Conservation (phyloP, 2,329 filamentous ascomycete species). For the Bretziella fagacearum region DNA sequence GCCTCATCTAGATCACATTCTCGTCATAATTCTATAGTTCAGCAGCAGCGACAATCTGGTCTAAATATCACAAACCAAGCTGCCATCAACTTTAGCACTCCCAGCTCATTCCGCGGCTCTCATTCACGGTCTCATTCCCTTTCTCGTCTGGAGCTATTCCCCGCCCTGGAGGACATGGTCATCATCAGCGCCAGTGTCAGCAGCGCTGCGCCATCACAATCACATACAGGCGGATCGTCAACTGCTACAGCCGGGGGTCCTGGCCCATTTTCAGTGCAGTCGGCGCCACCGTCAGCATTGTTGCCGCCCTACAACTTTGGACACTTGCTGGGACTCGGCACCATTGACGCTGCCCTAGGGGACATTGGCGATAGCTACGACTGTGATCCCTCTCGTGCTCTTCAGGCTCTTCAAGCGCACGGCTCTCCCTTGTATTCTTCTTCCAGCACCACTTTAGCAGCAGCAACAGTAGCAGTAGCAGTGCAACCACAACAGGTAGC, state of each 20-base stretch:
- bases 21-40: constrained; percentile 9
- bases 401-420: too few species aligned
- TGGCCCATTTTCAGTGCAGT: not conserved
- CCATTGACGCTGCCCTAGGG: not conserved
- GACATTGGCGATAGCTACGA: not conserved
- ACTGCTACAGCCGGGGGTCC: not conserved
- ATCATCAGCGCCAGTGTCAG: constrained; percentile 4
- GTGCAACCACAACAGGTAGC: not conserved
- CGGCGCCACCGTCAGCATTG: not conserved
- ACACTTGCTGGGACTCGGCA: not conserved
- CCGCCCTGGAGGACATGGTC: constrained; percentile 5
- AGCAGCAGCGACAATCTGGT: not conserved
- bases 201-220: not conserved
- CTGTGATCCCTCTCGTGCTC: too few species aligned
- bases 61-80: not conserved
- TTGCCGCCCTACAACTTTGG: not conserved
- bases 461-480: not conserved
- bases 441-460: too few species aligned
- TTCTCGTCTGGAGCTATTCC: constrained; percentile 9
- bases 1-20: constrained; percentile 10
- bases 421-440: too few species aligned
- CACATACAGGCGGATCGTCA: not conserved
- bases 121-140: constrained; percentile 10
- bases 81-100: not conserved
- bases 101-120: not conserved